A percentile compares a stretch with the other conserved stretches of the same genome.
Evolutionary conservation across 345 rosid species (phyloP).

Genomic region (Eucalyptus pauciflora): DNA sequence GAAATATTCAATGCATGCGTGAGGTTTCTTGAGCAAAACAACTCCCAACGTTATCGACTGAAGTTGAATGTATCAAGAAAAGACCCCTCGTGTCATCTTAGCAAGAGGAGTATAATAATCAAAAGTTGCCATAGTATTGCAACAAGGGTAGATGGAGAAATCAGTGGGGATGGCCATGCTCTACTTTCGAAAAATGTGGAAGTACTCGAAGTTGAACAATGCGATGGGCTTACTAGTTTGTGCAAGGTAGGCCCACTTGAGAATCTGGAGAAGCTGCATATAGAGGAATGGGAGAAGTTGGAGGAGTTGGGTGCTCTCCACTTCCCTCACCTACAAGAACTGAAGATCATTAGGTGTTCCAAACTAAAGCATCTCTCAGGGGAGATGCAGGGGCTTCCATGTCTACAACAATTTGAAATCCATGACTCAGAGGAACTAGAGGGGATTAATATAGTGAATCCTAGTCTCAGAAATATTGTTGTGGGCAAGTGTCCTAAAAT

Average conservation of each 20-base stretch:
- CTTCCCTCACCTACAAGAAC: neutral
- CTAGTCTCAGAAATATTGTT: accelerated
- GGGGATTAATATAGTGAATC: neutral
- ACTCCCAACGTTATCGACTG: accelerated
- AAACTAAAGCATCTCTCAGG: accelerated
- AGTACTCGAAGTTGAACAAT: accelerated
- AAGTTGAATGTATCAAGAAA: accelerated
- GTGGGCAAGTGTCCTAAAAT: accelerated
- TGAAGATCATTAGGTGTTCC: neutral
- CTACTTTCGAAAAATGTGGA: neutral
- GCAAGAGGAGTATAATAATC: neutral
- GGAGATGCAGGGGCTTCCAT: neutral
- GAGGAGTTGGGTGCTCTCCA: accelerated
- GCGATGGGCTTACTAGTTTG: accelerated
- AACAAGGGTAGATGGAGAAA: neutral
- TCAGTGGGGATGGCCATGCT: accelerated
- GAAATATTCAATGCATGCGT: neutral
- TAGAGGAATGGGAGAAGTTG: neutral
- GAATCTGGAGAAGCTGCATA: accelerated
- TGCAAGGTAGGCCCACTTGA: neutral
- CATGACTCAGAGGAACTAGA: accelerated
- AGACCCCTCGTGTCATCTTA: accelerated
- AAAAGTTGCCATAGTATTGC: neutral
- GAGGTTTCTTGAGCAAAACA: neutral
- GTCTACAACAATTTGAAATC: accelerated